Conservation (phyloP, 805 yeast genomes). For the Metschnikowia chrysomelidarum region DNA sequence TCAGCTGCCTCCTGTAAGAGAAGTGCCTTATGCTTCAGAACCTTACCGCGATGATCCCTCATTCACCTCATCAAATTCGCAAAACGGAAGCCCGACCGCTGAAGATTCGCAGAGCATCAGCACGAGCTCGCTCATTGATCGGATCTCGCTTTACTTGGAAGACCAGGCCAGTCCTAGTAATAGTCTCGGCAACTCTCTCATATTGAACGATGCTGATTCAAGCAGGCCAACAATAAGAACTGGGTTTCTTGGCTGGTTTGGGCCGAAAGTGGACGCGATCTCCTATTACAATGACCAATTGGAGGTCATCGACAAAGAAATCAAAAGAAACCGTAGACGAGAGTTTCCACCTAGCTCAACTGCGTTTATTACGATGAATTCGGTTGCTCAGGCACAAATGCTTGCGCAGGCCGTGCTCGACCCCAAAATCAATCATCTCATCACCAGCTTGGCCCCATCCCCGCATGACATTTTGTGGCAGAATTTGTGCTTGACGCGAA, state of each 20-base stretch:
- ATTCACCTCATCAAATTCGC: no score
- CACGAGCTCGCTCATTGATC: slow-evolving; percentile 23
- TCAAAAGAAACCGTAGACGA: slow-evolving; percentile 57
- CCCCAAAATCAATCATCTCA: slow-evolving; percentile 80
- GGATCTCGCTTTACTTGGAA: slow-evolving; percentile 26
- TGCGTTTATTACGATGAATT: slow-evolving; percentile 92
- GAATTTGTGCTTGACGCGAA: slow-evolving; percentile 76
- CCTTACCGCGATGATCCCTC: no score
- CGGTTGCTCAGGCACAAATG: slow-evolving; percentile 95
- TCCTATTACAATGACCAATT: slow-evolving; percentile 70
- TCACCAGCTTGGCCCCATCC: slow-evolving; percentile 88
- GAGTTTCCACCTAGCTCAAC: slow-evolving; percentile 83
- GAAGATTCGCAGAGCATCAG: slow-evolving; percentile 1
- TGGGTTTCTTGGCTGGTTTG: slow-evolving; percentile 63
- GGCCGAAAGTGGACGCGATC: slow-evolving; percentile 77
- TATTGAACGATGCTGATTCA: not conserved
- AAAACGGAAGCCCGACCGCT: no score
- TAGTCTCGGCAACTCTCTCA: slow-evolving; percentile 6
- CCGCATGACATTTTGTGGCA: slow-evolving; percentile 96
- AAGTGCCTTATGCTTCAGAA: not conserved
- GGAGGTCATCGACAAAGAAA: slow-evolving; percentile 67
- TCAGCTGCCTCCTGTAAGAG: not conserved
- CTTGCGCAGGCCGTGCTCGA: slow-evolving; percentile 94
- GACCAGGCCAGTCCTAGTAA: slow-evolving; percentile 5
- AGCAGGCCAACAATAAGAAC: slow-evolving; percentile 58